A percentile compares a stretch with the other conserved stretches of the same genome.
These are phyloP conservation scores for Cercophora newfieldiana DNA, from an alignment of 495 filamentous ascomycete genomes.

Conservation along the genomic window DNA sequence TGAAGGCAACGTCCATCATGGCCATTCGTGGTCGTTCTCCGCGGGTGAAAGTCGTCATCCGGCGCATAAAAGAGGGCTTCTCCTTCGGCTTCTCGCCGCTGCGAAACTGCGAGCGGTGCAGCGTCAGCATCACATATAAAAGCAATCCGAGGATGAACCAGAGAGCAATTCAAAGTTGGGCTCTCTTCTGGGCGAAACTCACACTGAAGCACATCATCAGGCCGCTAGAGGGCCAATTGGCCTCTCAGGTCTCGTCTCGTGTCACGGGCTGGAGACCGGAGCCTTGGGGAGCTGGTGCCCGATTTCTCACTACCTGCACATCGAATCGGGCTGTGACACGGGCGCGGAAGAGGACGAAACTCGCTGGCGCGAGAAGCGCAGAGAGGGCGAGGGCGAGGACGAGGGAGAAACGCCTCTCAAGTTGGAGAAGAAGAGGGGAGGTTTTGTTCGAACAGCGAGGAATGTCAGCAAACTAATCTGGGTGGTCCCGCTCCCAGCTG, in stretches of 20 bases:
- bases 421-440: neutral
- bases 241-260: conserved; percentile 6
- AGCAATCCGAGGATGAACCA: neutral
- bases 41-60: conserved; percentile 32
- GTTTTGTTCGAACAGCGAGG: neutral
- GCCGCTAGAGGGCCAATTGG: conserved; percentile 13
- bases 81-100: conserved; percentile 21
- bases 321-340: neutral
- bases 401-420: neutral
- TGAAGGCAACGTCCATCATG: conserved; percentile 23
- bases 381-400: neutral
- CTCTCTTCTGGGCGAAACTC: neutral
- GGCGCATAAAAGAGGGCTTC: conserved; percentile 30
- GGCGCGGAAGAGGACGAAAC: neutral
- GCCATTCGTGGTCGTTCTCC: conserved; percentile 24
- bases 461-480: conserved; percentile 1
- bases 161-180: neutral
- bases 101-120: conserved; percentile 18
- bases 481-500: neutral
- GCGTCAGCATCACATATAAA: conserved; percentile 2
- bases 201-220: conserved; percentile 28
- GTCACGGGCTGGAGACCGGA: conserved; percentile 1
- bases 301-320: conserved; percentile 6
- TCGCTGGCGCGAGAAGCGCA: neutral
- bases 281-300: conserved; percentile 12